phyloP scores from a whole-genome alignment of 805 yeast species.

The Geotrichum ghanense region DNA sequence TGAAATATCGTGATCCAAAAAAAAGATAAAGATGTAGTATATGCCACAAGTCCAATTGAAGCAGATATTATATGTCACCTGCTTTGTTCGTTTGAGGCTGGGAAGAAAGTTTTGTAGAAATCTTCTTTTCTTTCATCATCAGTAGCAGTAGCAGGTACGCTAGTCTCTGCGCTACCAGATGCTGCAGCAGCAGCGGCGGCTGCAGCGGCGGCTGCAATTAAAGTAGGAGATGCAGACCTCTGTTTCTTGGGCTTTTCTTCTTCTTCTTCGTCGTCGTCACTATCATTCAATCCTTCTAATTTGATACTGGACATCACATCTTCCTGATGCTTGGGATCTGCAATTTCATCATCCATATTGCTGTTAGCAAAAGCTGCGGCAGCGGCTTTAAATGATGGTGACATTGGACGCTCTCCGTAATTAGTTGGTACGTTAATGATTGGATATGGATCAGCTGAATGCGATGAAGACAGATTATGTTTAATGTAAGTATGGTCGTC shows the following conservation, averaged over 20 bases:
- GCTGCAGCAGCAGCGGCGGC: constrained; percentile 21
- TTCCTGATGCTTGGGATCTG: constrained; percentile 40
- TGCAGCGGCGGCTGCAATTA: constrained; percentile 16
- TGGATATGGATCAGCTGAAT: not conserved
- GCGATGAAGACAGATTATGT: not conserved
- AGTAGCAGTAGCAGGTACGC: constrained; percentile 12
- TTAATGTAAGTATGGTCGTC: not conserved
- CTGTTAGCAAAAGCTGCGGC: constrained; percentile 13
- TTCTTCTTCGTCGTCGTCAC: constrained; percentile 3
- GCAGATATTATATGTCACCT: no score
- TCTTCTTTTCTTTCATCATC: constrained; percentile 10
- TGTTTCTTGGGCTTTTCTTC: not conserved
- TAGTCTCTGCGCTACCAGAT: constrained; percentile 14
- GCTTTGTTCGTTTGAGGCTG: not conserved
- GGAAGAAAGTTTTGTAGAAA: constrained; percentile 4
- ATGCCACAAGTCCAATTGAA: no score
- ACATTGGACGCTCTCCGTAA: not conserved
- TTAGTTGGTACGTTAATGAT: not conserved
- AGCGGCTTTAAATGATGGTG: constrained; percentile 11
- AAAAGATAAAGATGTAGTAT: no score
- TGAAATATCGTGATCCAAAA: no score
- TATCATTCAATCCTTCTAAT: constrained; percentile 16
- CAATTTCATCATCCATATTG: constrained; percentile 11
- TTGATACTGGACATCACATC: constrained; percentile 32
- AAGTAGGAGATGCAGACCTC: constrained; percentile 6